Evolutionary conservation across 208 protist species (phyloP).

Genomic region (Leishmania tropica): DNA sequence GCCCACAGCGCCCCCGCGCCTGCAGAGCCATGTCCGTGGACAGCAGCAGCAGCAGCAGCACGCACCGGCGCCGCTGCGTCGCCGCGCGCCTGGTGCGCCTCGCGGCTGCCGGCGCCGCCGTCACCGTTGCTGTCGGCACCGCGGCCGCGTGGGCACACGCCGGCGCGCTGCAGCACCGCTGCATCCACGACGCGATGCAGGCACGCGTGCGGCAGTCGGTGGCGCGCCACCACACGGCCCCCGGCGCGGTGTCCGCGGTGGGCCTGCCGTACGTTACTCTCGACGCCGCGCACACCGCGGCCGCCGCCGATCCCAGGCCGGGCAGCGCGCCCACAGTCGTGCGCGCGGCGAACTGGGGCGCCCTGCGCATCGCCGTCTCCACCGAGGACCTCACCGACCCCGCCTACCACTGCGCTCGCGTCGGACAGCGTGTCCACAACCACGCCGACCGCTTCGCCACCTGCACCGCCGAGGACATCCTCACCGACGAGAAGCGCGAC

Average conservation of each 20-base stretch:
- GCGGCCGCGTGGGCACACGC: background rate
- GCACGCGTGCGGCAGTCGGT: slow-evolving; percentile 24
- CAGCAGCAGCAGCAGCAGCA: too few species aligned
- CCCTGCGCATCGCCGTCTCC: slow-evolving; percentile 49
- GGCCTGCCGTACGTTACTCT: slow-evolving; percentile 14
- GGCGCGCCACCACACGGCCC: background rate
- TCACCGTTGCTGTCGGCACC: background rate
- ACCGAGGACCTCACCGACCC: slow-evolving; percentile 34
- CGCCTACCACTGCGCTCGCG: slow-evolving; percentile 42
- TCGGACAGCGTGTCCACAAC: slow-evolving; percentile 20
- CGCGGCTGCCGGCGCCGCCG: slow-evolving; percentile 20
- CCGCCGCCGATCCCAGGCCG: background rate
- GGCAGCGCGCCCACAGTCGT: background rate
- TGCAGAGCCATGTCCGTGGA: too few species aligned
- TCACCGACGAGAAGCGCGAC: slow-evolving; percentile 39
- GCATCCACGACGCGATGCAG: slow-evolving; percentile 24
- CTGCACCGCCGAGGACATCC: slow-evolving; percentile 35
- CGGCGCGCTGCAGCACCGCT: background rate
- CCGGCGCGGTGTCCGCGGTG: background rate
- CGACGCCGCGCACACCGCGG: background rate
- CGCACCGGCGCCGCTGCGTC: slow-evolving; percentile 2
- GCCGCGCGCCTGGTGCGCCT: slow-evolving; percentile 18
- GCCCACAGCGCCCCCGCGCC: too few species aligned
- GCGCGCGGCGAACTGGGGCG: slow-evolving; percentile 19
- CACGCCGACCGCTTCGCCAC: slow-evolving; percentile 14